Base-by-base conservation (phyloP, 176 grass and related monocot genomes). In the Lolium perenne region DNA sequence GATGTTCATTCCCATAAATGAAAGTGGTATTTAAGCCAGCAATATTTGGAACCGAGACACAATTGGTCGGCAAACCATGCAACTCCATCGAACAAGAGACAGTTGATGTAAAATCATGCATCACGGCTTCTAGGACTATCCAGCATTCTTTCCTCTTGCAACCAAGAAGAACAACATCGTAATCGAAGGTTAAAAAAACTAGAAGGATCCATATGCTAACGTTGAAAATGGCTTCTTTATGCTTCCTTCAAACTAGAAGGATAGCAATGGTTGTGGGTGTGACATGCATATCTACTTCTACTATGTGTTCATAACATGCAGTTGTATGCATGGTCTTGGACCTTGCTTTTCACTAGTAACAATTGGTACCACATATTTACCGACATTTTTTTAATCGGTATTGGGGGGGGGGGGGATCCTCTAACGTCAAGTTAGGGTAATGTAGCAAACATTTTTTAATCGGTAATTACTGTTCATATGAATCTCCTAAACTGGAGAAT, bases 91-190 rank as follows among this genome's bases (percentile, higher is more conserved):
- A 69, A 88, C 51, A 82, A 38, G 49, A 47, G 16, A 4, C 11
- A 57, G 12, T 57, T 16, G 8, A 73, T 11, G 49, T 47, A 57
- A 41, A 82, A 80, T 22, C 68, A 38, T 32, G 35, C 22, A 72
- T 50, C 21, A 4, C 10, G 55, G 18, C 76, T 80, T 57, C 47
- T 15, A 2, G 32, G 20, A 16, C 56, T 50, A 73, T 51, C 32
- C 61, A 51, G 4, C 40, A 3, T 26, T 81, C 60, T 23, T 69
- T 18, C 38, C 6, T 86, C 77, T 83, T 89, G 71, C 70, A 62
- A n/a, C 47, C 20, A 18, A 80, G 55, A 80, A 29, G 64, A 23
- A 21, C 17, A 68, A 25, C 23, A 49, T 81, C 8, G 74, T 8
- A 59, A 58, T 81, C 20, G 53, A 61, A 49, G 10, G 3, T 60